Base-by-base conservation (phyloP, 2,329 filamentous ascomycete genomes). In the Sclerotinia subarctica region DNA sequence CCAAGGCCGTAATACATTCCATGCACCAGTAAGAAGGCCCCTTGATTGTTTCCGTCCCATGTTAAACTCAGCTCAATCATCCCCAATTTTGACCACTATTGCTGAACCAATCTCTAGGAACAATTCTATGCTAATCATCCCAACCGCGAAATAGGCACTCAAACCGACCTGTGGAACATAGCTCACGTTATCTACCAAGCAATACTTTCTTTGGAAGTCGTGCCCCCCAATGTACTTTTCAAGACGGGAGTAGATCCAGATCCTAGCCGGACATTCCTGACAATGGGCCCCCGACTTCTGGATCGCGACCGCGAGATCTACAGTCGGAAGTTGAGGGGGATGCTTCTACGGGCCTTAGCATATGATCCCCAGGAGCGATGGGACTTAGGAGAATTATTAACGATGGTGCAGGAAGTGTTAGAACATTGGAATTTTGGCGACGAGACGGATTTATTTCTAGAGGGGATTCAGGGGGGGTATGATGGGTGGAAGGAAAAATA, bases 361-460 rank as follows among this genome's bases (percentile, higher is more conserved):
- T 26, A 0, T 26, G n/a, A 15, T 21, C 59, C 59, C 4, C 0
- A 1, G 4, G 29, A 51, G 2, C 59, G 59, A 26, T 38, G 13
- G 29, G n/a, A 42, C 1, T 7, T 52, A 11, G 8, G 24, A 5
- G 46, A 42, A 2, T 38, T 38, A 19, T 35, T 63, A 7, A 2
- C 11, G 13, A 1, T 8, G 8, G 59, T 63, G n/a, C 29, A 63
- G 19, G 13, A 38, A 13, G 32, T 24, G 7, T 17, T 63, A 5
- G 46, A 63, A 8, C 47, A 51, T 51, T 63, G 59, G 59, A 51
- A 24, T 52, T 63, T 51, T 63, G 59, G 59, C 46, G 59, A 51
- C 10, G 24, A 5, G 17, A 3, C 21, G 21, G 26, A 49, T n/a
- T 8, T 49, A 0, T 60, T 60, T 19, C 10, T 60, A 21, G 46